Evolutionary conservation across 805 yeast genomes (phyloP), one percentile per base, ranked within the genome.

Genomic region (Allodekkera sacchari): DNA sequence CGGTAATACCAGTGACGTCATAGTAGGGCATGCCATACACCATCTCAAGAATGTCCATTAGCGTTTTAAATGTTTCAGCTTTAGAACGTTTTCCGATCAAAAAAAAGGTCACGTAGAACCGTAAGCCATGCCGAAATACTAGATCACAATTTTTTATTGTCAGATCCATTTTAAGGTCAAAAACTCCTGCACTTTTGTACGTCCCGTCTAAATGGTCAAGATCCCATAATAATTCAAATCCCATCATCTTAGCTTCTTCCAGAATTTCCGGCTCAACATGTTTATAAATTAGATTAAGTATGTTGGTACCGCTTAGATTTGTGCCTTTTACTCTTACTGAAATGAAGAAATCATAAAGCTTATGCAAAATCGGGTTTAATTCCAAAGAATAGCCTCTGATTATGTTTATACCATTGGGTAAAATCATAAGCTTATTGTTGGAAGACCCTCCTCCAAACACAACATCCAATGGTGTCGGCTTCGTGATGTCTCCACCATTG

Each of bases 291-390:
- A 25, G 28, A 15, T 23, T n/a, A 6, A 36, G 12, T 8, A 36
- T 12, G 15, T 36, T 33, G 3, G 31, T 18, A 8, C 39, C 39
- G 19, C 31, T 25, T 10, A 36, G 19, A 18, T 36, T 36, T 2
- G 18, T 8, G n/a, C 39, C 36, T 4, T 18, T 5, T 53, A 28
- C 44, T 25, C 17, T 31, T 12, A 27, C 16, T 5, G 20, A 14
- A 5, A n/a, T 7, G 4, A 34, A 10, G n/a, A 27, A 22, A 6
- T 23, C 16, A 5, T 27, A 27, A 4, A 34, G 10, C 18, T 27
- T 23, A 8, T 22, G 22, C 5, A 31, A 22, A 4, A 34, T 6
- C 6, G 25, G 11, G 14, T 6, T 20, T 10, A 31, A n/a, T 9
- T 25, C 15, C 9, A 6, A 8, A 18, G 30, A 20, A 17, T 27